A percentile compares a stretch with the other conserved stretches of the same genome.
phyloP scores from a whole-genome alignment of 2,329 filamentous ascomycete species.

The Biscogniauxia sp. region DNA sequence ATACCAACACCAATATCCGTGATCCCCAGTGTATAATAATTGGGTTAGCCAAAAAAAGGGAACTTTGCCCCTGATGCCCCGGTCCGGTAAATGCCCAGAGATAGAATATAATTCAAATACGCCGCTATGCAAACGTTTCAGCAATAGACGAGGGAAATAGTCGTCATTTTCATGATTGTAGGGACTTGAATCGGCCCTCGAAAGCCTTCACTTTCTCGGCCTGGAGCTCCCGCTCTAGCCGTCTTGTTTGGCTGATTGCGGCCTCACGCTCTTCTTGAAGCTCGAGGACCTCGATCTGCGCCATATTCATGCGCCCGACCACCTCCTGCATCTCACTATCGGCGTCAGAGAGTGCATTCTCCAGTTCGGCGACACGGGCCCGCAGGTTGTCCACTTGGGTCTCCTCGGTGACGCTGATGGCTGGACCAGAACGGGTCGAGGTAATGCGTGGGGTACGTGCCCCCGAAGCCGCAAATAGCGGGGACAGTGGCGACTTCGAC shows the following conservation, averaged over 20 bases:
- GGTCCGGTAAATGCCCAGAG: neutral
- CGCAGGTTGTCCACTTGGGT: conserved; percentile 74
- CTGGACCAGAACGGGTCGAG: conserved; percentile 48
- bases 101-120: neutral
- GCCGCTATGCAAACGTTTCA: neutral
- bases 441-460: conserved; percentile 54
- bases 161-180: conserved; percentile 21
- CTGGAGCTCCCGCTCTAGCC: conserved; percentile 65
- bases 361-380: conserved; percentile 77
- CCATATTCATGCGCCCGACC: conserved; percentile 75
- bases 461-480: conserved; percentile 52
- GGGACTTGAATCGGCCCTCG: conserved; percentile 38
- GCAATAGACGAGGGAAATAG: neutral
- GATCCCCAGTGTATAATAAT: neutral
- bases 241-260: conserved; percentile 67
- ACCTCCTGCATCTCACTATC: conserved; percentile 83
- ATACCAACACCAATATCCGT: neutral
- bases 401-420: conserved; percentile 67
- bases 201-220: conserved; percentile 60
- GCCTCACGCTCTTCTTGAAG: conserved; percentile 74
- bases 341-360: conserved; percentile 73
- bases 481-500: conserved; percentile 60
- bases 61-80: neutral
- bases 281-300: conserved; percentile 79
- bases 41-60: neutral